phyloP scores from a whole-genome alignment of 345 rosid genomes.

The Populus davidiana region DNA sequence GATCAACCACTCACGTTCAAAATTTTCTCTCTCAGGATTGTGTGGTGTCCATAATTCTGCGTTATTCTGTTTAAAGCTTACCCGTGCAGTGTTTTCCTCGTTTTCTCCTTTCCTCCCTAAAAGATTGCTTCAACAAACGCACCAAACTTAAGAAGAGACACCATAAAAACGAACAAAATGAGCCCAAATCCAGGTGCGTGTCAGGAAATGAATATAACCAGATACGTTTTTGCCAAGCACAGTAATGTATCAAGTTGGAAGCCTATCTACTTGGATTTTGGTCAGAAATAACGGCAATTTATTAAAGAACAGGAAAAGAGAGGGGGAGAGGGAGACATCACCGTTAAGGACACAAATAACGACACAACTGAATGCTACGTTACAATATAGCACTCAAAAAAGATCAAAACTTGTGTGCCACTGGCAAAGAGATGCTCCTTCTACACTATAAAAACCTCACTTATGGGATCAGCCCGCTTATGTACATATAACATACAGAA shows the following conservation, averaged over 20 bases:
- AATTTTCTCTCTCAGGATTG: background rate
- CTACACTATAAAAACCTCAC: background rate
- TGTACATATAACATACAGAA: background rate
- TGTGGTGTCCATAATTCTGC: slow-evolving; percentile 20
- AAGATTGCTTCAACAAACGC: background rate
- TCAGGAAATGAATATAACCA: background rate
- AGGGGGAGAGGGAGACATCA: background rate
- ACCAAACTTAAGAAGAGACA: background rate
- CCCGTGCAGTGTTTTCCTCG: background rate
- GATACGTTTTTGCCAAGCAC: background rate
- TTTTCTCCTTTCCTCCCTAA: background rate
- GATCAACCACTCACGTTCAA: slow-evolving; percentile 30
- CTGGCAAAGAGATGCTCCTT: background rate
- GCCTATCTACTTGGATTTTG: background rate
- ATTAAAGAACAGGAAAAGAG: background rate
- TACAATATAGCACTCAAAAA: background rate
- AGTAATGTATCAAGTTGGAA: background rate
- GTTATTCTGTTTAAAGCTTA: background rate
- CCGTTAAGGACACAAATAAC: too few species aligned
- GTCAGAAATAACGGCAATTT: background rate
- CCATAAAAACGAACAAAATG: background rate
- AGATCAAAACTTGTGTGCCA: background rate
- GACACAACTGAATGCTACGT: background rate
- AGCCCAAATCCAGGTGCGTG: slow-evolving; percentile 5
- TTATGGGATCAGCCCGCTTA: background rate